Conservation (phyloP, 2,329 filamentous ascomycete species). For the Diplodia scrobiculata region DNA sequence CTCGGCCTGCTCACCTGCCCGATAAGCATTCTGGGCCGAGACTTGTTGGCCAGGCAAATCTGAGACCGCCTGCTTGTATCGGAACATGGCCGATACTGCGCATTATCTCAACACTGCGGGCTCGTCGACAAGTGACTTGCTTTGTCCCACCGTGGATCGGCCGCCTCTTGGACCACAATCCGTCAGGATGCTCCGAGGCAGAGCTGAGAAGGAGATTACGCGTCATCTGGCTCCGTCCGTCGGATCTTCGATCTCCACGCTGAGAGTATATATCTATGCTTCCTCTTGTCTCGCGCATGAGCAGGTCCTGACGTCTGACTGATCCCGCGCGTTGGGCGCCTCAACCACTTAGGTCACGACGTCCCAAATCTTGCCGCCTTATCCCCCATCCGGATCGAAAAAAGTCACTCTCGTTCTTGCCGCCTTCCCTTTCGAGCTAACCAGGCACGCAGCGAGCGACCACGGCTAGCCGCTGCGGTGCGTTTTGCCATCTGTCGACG, state of each 20-base stretch:
- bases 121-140: not conserved
- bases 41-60: not conserved
- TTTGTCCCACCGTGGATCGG: not conserved
- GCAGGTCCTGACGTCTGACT: not conserved
- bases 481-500: too few species aligned
- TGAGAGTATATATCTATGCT: slow-evolving; percentile 13
- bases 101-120: not conserved
- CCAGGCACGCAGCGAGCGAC: not conserved
- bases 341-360: not conserved
- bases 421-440: slow-evolving; percentile 9
- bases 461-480: not conserved
- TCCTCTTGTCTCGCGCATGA: slow-evolving; percentile 14
- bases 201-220: not conserved
- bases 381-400: not conserved
- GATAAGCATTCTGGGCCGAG: slow-evolving; percentile 4
- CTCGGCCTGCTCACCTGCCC: slow-evolving; percentile 9
- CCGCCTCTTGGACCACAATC: not conserved
- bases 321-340: not conserved
- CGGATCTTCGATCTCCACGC: not conserved
- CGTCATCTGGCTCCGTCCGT: not conserved
- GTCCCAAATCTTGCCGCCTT: not conserved
- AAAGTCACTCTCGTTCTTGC: not conserved
- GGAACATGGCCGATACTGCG: not conserved
- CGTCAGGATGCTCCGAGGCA: not conserved
- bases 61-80: not conserved